A percentile compares a stretch with the other conserved stretches of the same genome.
Conservation (phyloP, 495 filamentous ascomycete genomes). For the Trichoderma reesei region DNA sequence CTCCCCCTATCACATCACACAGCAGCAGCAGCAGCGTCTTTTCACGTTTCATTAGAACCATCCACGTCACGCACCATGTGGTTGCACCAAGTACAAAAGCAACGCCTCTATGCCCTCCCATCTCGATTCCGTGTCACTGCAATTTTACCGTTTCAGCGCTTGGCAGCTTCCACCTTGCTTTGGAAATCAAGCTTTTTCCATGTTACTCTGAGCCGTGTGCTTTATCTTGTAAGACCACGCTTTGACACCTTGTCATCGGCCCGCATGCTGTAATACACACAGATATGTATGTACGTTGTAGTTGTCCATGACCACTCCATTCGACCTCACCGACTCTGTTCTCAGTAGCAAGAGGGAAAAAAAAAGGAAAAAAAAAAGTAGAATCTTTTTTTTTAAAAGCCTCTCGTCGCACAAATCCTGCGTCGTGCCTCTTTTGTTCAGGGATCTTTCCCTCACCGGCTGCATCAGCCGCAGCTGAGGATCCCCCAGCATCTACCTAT, state of each 20-base stretch:
- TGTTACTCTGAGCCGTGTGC: too few species aligned
- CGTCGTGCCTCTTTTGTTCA: not conserved
- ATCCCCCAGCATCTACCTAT: too few species aligned
- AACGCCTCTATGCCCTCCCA: not conserved
- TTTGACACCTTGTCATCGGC: not conserved
- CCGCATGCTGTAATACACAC: not conserved
- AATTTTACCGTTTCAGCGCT: too few species aligned
- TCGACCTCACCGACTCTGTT: not conserved
- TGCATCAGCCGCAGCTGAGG: conserved; percentile 2
- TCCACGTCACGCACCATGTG: too few species aligned
- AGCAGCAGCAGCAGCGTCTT: too few species aligned
- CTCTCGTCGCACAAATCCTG: not conserved
- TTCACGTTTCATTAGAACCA: too few species aligned
- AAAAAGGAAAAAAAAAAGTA: too few species aligned
- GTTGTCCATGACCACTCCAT: not conserved
- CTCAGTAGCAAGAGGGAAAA: too few species aligned
- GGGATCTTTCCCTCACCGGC: not conserved
- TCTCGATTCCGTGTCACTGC: not conserved
- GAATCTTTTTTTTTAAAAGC: too few species aligned
- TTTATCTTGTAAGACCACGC: not conserved
- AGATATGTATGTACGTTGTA: too few species aligned
- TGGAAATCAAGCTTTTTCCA: not conserved
- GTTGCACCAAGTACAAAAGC: too few species aligned
- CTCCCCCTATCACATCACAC: not conserved
- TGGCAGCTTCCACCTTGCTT: too few species aligned